Conservation (phyloP, 2,329 filamentous ascomycete species). For the Fusarium duplospermum region DNA sequence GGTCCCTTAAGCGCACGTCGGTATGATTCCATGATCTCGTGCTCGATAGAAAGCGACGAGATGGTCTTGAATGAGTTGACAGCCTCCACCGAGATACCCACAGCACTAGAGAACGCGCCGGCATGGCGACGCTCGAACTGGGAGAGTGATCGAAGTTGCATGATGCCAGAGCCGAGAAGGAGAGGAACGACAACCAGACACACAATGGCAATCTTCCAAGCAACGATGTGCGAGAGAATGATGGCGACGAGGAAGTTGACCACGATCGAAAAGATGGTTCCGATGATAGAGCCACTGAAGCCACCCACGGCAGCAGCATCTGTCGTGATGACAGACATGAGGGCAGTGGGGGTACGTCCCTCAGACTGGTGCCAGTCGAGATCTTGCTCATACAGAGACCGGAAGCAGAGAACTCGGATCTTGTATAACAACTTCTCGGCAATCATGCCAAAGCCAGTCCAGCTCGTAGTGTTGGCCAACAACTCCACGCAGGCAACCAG, state of each 20-base stretch:
- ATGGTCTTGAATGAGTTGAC: slow-evolving; percentile 74
- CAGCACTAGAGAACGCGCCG: slow-evolving; percentile 72
- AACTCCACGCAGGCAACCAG: slow-evolving; percentile 61
- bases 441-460: slow-evolving; percentile 58
- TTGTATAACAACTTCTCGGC: slow-evolving; percentile 74
- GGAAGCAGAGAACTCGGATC: slow-evolving; percentile 72
- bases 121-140: slow-evolving; percentile 73
- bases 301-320: slow-evolving; percentile 76
- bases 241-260: slow-evolving; percentile 77
- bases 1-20: slow-evolving; percentile 61
- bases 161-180: slow-evolving; percentile 74
- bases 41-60: slow-evolving; percentile 64
- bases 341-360: slow-evolving; percentile 67
- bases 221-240: slow-evolving; percentile 75
- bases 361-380: slow-evolving; percentile 78
- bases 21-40: slow-evolving; percentile 65
- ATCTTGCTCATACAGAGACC: slow-evolving; percentile 73
- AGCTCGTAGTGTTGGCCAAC: slow-evolving; percentile 67
- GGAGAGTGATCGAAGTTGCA: slow-evolving; percentile 73
- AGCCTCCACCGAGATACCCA: slow-evolving; percentile 74
- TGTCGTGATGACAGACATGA: slow-evolving; percentile 76
- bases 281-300: slow-evolving; percentile 77
- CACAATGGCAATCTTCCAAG: slow-evolving; percentile 82
- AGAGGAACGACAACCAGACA: slow-evolving; percentile 76
- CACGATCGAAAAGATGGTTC: slow-evolving; percentile 74